These are phyloP conservation scores for Lactarius deliciosus DNA, from an alignment of 768 basidiomycete species.

Conservation along the genomic window DNA sequence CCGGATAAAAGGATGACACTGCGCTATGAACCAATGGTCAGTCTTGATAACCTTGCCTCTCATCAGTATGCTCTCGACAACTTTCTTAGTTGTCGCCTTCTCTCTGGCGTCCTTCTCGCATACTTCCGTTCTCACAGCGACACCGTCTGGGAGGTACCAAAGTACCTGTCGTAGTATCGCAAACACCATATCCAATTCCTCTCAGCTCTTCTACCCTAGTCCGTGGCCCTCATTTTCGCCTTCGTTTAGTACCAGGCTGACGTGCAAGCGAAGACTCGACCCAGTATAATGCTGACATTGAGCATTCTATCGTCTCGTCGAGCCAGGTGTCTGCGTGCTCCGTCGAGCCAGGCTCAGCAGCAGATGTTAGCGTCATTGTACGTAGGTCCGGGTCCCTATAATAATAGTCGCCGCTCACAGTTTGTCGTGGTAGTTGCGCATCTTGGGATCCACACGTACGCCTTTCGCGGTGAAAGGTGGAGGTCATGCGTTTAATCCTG, in stretches of 20 bases:
- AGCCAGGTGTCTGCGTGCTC: slow-evolving; percentile 16
- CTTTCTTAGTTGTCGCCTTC: not conserved
- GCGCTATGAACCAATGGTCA: not conserved
- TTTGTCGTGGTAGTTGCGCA: not conserved
- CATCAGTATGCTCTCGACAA: not conserved
- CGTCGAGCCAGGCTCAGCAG: slow-evolving; percentile 27
- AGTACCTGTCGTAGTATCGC: not conserved
- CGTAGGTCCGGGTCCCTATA: too few species aligned
- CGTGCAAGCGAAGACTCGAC: too few species aligned
- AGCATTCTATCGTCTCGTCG: too few species aligned
- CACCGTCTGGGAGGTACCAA: not conserved
- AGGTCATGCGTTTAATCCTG: slow-evolving; percentile 29
- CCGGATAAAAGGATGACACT: not conserved
- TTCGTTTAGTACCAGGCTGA: too few species aligned
- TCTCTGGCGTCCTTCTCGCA: not conserved
- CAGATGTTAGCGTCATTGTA: slow-evolving; percentile 25
- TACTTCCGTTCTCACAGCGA: too few species aligned
- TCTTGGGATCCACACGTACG: slow-evolving; percentile 10
- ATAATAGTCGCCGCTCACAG: too few species aligned
- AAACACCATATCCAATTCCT: not conserved
- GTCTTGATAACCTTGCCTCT: not conserved
- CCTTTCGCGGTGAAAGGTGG: slow-evolving; percentile 8
- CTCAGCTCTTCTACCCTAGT: not conserved
- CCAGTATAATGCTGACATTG: too few species aligned
- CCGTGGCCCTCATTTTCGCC: not conserved